Evolutionary conservation across 257 asterid genomes (phyloP).

Genomic region (Thymus quinquecostatus): DNA sequence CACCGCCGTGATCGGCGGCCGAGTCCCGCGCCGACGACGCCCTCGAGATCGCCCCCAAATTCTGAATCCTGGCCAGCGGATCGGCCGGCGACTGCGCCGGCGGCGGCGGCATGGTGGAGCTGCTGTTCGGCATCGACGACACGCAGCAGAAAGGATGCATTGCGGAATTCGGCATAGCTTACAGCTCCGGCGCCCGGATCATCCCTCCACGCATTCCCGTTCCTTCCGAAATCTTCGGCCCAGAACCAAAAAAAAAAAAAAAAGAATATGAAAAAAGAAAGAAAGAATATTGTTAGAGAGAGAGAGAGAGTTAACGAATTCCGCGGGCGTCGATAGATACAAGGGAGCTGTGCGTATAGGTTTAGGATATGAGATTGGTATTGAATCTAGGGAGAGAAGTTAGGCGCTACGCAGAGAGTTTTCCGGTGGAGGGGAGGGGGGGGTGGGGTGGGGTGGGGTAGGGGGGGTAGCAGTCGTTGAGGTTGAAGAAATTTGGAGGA

Average conservation of each 20-base stretch:
- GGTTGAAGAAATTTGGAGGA: constrained; percentile 19
- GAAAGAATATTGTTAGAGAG: neutral
- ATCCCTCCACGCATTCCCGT: neutral
- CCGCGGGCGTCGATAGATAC: constrained; percentile 23
- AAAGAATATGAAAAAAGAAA: neutral
- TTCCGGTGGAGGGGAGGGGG: constrained; percentile 38
- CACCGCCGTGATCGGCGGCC: constrained; percentile 26
- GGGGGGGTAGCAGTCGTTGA: constrained; percentile 11
- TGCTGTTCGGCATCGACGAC: constrained; percentile 46
- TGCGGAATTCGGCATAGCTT: constrained; percentile 29
- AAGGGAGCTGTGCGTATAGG: neutral
- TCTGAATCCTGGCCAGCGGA: constrained; percentile 33
- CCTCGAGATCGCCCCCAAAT: constrained; percentile 44
- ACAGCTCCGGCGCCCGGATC: constrained; percentile 13
- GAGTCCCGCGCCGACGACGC: constrained; percentile 45
- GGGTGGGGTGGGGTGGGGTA: neutral
- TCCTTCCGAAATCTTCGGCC: neutral
- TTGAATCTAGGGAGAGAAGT: constrained; percentile 44
- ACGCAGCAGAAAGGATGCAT: constrained; percentile 71
- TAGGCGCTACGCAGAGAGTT: constrained; percentile 41
- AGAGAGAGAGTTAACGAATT: constrained; percentile 10
- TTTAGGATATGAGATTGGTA: constrained; percentile 27
- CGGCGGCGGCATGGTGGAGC: constrained; percentile 40
- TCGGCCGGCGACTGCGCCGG: constrained; percentile 35
- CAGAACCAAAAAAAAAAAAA: neutral